Conservation (phyloP, 768 basidiomycete genomes). For the Cystofilobasidium bisporidii region DNA sequence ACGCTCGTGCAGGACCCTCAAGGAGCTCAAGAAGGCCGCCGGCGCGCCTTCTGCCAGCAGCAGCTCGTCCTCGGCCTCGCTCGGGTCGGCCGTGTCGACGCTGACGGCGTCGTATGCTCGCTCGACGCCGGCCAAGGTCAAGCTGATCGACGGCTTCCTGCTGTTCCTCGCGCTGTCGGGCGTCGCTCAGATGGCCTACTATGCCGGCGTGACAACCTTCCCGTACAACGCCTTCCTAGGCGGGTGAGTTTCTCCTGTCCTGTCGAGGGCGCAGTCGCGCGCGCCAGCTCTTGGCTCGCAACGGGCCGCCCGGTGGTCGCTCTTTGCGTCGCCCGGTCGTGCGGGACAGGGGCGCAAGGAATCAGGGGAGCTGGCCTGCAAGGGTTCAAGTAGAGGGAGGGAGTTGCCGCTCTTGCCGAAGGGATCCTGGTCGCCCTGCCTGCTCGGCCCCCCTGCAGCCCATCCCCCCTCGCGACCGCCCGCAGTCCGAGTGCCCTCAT, state of each 20-base stretch:
- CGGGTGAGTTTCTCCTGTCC: constrained; percentile 49
- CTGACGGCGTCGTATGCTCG: constrained; percentile 69
- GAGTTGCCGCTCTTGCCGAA: too few species aligned
- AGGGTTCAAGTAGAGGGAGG: too few species aligned
- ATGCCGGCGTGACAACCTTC: constrained; percentile 79
- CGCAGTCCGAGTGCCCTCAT: too few species aligned
- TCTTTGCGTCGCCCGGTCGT: too few species aligned
- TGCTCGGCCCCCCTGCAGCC: too few species aligned
- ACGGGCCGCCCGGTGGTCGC: too few species aligned
- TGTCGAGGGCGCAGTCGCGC: background rate
- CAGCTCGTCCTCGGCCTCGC: constrained; percentile 1
- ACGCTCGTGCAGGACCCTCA: background rate
- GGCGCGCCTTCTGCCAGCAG: background rate
- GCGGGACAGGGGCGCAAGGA: too few species aligned
- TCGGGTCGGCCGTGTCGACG: constrained; percentile 38
- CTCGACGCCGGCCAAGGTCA: constrained; percentile 70
- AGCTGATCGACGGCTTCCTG: constrained; percentile 88
- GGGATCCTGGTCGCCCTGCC: too few species aligned
- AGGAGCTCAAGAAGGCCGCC: constrained; percentile 3
- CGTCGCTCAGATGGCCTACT: constrained; percentile 80
- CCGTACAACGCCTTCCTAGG: constrained; percentile 97
- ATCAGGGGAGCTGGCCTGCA: too few species aligned
- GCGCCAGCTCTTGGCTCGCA: too few species aligned
- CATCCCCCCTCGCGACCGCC: too few species aligned
- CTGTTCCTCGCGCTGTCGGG: constrained; percentile 86